A percentile compares a stretch with the other conserved stretches of the same genome.
Conservation (phyloP, 2,329 filamentous ascomycete genomes). For the Epichloe uncinata region DNA sequence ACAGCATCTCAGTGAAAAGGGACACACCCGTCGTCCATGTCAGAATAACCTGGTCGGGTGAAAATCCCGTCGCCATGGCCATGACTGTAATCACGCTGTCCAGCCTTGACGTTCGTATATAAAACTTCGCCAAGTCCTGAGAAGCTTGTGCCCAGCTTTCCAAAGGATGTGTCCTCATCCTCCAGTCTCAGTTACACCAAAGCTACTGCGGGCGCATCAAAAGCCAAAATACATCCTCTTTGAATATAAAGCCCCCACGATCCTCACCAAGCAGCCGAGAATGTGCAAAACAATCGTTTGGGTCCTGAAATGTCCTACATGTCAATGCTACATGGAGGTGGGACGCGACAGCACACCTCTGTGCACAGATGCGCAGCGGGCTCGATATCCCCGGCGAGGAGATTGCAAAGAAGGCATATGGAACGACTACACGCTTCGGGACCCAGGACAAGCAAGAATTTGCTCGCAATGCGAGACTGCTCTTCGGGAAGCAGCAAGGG, state of each 20-base stretch:
- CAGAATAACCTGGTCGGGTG: background rate
- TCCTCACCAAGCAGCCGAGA: background rate
- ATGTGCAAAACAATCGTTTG: constrained; percentile 2
- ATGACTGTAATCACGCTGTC: background rate
- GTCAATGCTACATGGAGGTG: background rate
- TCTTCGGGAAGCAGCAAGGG: background rate
- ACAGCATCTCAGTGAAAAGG: background rate
- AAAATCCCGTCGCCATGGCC: too few species aligned
- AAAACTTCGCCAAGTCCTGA: too few species aligned
- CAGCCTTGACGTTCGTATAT: too few species aligned
- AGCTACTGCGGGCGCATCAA: too few species aligned
- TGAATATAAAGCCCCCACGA: too few species aligned
- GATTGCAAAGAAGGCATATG: constrained; percentile 3
- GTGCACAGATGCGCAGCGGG: constrained; percentile 1
- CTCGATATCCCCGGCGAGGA: background rate
- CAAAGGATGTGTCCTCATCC: too few species aligned
- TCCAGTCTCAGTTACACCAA: too few species aligned
- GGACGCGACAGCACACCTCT: constrained; percentile 1
- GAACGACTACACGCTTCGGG: background rate
- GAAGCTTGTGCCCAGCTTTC: too few species aligned
- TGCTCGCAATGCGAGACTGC: background rate
- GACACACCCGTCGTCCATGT: background rate
- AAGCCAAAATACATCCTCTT: too few species aligned
- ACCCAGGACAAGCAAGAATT: background rate
- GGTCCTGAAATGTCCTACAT: background rate